phyloP scores from a whole-genome alignment of 2,329 filamentous ascomycete species.

The Metarhizium robertsii region DNA sequence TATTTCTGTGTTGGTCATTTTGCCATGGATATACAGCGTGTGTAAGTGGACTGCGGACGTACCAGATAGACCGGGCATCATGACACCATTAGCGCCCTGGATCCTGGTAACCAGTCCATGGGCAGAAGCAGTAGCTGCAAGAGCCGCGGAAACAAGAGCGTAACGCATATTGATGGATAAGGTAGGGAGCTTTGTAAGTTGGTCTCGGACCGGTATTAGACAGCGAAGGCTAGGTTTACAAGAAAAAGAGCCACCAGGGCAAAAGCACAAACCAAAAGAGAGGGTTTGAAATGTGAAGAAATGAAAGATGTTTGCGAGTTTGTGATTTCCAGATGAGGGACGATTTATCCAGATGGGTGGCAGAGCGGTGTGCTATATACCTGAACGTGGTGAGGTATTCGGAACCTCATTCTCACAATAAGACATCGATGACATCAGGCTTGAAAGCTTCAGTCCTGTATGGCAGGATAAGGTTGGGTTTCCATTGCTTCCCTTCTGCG shows the following conservation, averaged over 20 bases:
- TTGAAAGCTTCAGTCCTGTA: background rate
- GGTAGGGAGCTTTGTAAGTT: background rate
- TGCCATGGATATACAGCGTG: background rate
- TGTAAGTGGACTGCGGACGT: slow-evolving; percentile 7
- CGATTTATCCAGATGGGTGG: background rate
- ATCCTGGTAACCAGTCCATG: slow-evolving; percentile 50
- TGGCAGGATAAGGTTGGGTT: too few species aligned
- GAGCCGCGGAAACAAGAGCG: slow-evolving; percentile 16
- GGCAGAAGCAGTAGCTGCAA: slow-evolving; percentile 40
- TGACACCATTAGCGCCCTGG: slow-evolving; percentile 51
- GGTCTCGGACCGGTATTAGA: slow-evolving; percentile 5
- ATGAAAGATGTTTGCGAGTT: background rate
- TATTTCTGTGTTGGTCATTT: slow-evolving; percentile 3
- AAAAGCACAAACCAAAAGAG: background rate
- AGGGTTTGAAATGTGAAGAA: background rate
- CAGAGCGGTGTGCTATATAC: background rate
- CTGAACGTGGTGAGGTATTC: background rate
- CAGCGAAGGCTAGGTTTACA: background rate
- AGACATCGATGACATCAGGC: background rate
- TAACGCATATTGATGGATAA: slow-evolving; percentile 20
- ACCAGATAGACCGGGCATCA: slow-evolving; percentile 47
- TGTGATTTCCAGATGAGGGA: background rate
- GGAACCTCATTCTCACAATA: background rate
- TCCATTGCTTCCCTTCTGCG: too few species aligned
- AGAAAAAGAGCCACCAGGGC: background rate